Evolutionary conservation across 495 filamentous ascomycete genomes (phyloP).

Genomic region (Neurospora sp.): DNA sequence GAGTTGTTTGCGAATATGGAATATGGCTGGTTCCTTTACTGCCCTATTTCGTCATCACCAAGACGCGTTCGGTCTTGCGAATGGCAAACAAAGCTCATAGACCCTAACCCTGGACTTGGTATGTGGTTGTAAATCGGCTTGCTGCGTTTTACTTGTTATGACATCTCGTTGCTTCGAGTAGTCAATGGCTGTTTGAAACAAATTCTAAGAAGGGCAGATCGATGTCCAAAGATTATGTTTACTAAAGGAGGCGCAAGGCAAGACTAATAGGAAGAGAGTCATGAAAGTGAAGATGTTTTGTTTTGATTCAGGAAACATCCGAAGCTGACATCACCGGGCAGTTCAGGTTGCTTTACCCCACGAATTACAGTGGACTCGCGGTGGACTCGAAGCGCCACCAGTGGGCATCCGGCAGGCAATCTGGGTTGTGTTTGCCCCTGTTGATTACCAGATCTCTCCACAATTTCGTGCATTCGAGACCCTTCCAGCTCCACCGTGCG

Average conservation of each 20-base stretch:
- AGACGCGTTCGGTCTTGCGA: not conserved
- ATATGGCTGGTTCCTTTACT: too few species aligned
- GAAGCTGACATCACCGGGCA: not conserved
- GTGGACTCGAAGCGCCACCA: not conserved
- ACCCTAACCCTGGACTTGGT: not conserved
- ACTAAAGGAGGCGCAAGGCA: not conserved
- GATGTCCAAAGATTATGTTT: not conserved
- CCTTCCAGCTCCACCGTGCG: not conserved
- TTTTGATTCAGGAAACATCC: not conserved
- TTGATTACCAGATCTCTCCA: conserved; percentile 1
- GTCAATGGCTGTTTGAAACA: not conserved
- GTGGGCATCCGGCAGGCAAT: not conserved
- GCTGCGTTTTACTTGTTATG: not conserved
- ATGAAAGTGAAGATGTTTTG: not conserved
- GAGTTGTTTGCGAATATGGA: too few species aligned
- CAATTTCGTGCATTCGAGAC: not conserved
- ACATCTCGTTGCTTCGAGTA: too few species aligned
- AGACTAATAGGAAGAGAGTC: not conserved
- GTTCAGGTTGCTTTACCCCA: not conserved
- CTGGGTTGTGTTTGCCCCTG: not conserved
- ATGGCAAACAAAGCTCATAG: not conserved
- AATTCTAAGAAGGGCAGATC: not conserved
- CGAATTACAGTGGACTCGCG: not conserved
- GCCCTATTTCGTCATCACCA: not conserved
- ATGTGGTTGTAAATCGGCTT: not conserved